phyloP scores from a whole-genome alignment of 1,139 yeast species.

The Geotrichum histeridarum region DNA sequence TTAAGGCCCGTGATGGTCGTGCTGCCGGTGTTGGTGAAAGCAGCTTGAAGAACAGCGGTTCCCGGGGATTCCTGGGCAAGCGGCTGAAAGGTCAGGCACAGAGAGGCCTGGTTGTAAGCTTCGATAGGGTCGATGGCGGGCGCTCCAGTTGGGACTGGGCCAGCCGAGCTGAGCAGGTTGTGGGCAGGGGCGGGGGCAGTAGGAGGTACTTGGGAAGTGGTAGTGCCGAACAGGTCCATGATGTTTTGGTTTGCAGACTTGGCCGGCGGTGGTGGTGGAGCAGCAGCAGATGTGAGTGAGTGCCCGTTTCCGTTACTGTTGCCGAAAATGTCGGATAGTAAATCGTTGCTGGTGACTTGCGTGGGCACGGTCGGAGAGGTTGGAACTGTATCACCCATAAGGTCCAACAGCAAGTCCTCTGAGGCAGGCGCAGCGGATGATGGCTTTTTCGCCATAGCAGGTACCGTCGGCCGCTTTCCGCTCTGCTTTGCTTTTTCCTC shows the following conservation, averaged over 20 bases:
- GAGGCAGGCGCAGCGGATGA: slow-evolving; percentile 18
- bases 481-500: slow-evolving; percentile 28
- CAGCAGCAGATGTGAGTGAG: slow-evolving; percentile 23
- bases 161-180: too few relatives aligned
- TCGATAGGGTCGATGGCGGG: slow-evolving; percentile 21
- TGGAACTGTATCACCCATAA: slow-evolving; percentile 53
- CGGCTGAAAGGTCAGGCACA: slow-evolving; percentile 30
- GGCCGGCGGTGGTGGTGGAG: slow-evolving; percentile 20
- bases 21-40: slow-evolving; percentile 26
- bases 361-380: slow-evolving; percentile 14
- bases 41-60: slow-evolving; percentile 27
- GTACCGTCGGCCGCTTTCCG: slow-evolving; percentile 20
- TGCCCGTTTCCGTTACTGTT: slow-evolving; percentile 21
- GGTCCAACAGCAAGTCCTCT: slow-evolving; percentile 61
- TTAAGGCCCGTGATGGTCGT: slow-evolving; percentile 31
- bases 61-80: slow-evolving; percentile 30
- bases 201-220: background rate
- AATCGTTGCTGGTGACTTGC: slow-evolving; percentile 41
- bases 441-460: slow-evolving; percentile 16
- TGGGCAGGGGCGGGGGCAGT: slow-evolving; percentile 12
- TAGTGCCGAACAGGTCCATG: slow-evolving; percentile 30
- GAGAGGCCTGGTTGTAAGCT: slow-evolving; percentile 32
- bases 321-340: slow-evolving; percentile 70
- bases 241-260: slow-evolving; percentile 41
- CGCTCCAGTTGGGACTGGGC: background rate